Evolutionary conservation across 129 eudicot species (phyloP), one percentile per base, ranked within the genome.

Genomic region (Deinandra increscens): DNA sequence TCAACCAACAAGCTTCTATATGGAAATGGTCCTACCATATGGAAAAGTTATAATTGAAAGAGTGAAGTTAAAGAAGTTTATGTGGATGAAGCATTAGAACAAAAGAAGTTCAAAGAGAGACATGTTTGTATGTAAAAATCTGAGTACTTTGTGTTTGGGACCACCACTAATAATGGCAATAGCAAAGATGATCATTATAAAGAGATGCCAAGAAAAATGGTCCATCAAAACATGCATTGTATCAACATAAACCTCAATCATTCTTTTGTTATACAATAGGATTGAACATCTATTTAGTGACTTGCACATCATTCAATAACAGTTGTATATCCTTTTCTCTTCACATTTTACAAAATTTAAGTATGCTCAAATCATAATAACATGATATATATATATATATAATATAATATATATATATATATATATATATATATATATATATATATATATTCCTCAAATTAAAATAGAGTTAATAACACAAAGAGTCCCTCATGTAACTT

Each of bases 61-160:
- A 60, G 66, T 69, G 48, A 56, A 38, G 66, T 61, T 59, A 76
- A 76, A 68, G 71, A 76, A 69, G 75, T 69, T 76, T 61, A 69
- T 76, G 81, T 76, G 81, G 70, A 76, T 69, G 71, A 69, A 69
- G 71, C 61, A 69, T 70, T 60, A 69, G 70, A 76, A 76, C 75
- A 38, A 59, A 61, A 60, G 64, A 49, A 61, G 81, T 76, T 69
- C 75, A 69, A 69, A 76, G 81, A 50, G 69, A 76, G 81, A 76
- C 71, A 76, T 38, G 39, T 61, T 61, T 69, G 75, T 76, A 76
- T 76, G 71, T 76, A 76, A 62, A 76, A 46, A 76, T 76, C 76
- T 69, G 71, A 69, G 64, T 69, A 76, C 81, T 76, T 69, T 49
- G 59, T 61, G 54, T 60, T 50, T 49, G 64, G 81, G 81, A 76